Evolutionary conservation across 2,329 filamentous ascomycete genomes (phyloP), one percentile per base, ranked within the genome.

Genomic region (Arthrinium phaeospermum): DNA sequence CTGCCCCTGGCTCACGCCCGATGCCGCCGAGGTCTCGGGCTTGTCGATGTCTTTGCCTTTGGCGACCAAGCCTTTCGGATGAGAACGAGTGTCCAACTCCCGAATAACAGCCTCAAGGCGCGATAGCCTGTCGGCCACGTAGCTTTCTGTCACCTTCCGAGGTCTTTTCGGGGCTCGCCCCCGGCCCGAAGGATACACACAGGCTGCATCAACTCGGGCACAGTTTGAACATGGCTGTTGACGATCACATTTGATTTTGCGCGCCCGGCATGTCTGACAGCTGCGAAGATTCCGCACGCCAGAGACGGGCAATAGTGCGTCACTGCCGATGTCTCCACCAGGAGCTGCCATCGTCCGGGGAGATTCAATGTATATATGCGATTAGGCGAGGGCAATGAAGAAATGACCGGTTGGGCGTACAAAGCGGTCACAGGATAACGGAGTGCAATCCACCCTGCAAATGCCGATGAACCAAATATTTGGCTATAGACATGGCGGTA

Each of bases 241-340:
- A 46, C 67, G 67, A 24, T 69, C 67, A 37, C 67, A 69, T 30
- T 69, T 69, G 45, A 69, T 49, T 7, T 69, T 69, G 13, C 67
- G 67, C 30, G 45, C n/a, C 10, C 67, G 67, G 34, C 67, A 69
- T 49, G 14, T n/a, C 14, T 69, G 67, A 10, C 67, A 69, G 16
- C 67, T 69, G 45, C 67, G 67, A 69, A 49, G 67, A 22, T 30
- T 64, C 19, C 57, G 57, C 24, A 16, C 22, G 13, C 34, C 34
- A 41, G 57, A 64, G 19, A 41, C 34, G 4, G 8, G 14, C n/a
- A 10, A 22, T 64, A 41, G 34, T 41, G 57, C n/a, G 14, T 64
- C 30, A n/a, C 30, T 41, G n/a, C 57, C 57, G 7, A 10, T 37
- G 53, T 19, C 8, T 4, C 3, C 19, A 14, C 57, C 34, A 41